Evolutionary conservation across 441 rosid species (phyloP).

Genomic region (Croton laevigatus): DNA sequence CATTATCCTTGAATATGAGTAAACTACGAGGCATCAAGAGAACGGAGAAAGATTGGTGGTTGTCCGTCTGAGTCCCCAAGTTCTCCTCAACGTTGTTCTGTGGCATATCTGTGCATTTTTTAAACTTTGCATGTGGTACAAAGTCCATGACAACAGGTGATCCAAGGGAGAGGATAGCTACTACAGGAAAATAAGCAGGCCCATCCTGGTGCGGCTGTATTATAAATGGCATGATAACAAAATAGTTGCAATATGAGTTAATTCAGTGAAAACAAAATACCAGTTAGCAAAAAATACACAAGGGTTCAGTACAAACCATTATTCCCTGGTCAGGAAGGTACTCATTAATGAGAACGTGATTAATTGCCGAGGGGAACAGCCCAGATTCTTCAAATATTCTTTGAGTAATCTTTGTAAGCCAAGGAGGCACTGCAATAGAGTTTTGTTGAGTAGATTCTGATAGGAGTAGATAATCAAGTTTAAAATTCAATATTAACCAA

Average conservation of each 20-base stretch:
- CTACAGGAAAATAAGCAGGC: slow-evolving; percentile 87
- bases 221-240: slow-evolving; percentile 20
- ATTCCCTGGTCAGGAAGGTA: slow-evolving; percentile 90
- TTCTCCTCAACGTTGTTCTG: slow-evolving; percentile 22
- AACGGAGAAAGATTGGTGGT: slow-evolving; percentile 53
- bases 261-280: not conserved
- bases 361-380: slow-evolving; percentile 68
- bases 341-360: slow-evolving; percentile 92
- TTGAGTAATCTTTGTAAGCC: slow-evolving; percentile 63
- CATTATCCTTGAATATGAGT: slow-evolving; percentile 74
- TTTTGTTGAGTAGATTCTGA: not conserved
- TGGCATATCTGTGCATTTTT: slow-evolving; percentile 19
- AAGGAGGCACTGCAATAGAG: slow-evolving; percentile 68
- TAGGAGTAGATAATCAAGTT: not conserved
- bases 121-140: slow-evolving; percentile 61
- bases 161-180: slow-evolving; percentile 78
- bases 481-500: not conserved
- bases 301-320: slow-evolving; percentile 45
- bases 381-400: slow-evolving; percentile 64
- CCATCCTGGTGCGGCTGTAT: slow-evolving; percentile 95
- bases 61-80: slow-evolving; percentile 26
- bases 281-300: not conserved
- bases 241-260: not conserved
- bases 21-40: slow-evolving; percentile 76
- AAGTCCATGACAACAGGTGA: slow-evolving; percentile 86